A percentile compares a stretch with the other conserved stretches of the same genome.
phyloP scores from a whole-genome alignment of 768 basidiomycete species.

The Mycena venus region DNA sequence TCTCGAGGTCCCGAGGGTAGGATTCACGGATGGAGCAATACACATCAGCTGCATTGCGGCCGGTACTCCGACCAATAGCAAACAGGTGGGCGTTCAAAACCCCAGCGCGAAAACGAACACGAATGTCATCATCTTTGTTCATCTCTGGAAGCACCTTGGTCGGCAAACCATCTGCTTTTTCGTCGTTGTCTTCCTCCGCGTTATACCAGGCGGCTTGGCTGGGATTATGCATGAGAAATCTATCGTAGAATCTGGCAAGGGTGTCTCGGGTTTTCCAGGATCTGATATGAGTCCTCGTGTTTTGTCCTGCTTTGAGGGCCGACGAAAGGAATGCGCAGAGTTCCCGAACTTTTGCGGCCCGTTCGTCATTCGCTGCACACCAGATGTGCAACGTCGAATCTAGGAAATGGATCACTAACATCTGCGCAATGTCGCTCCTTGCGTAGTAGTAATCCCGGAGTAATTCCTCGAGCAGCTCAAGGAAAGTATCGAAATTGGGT shows the following conservation, averaged over 20 bases:
- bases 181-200: constrained; percentile 46
- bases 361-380: constrained; percentile 50
- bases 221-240: constrained; percentile 73
- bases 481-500: constrained; percentile 64
- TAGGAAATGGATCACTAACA: constrained; percentile 72
- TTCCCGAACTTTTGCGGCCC: constrained; percentile 58
- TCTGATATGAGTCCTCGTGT: constrained; percentile 51
- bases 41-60: constrained; percentile 46
- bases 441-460: constrained; percentile 68
- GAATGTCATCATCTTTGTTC: constrained; percentile 80
- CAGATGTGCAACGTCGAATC: constrained; percentile 75
- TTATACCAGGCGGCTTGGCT: constrained; percentile 62
- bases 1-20: constrained; percentile 59
- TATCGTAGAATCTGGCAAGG: constrained; percentile 74
- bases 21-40: constrained; percentile 63
- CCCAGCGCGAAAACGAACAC: constrained; percentile 86
- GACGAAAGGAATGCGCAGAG: constrained; percentile 70
- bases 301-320: constrained; percentile 44
- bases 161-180: constrained; percentile 50
- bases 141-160: constrained; percentile 64
- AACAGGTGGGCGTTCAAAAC: constrained; percentile 71
- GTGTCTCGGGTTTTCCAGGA: constrained; percentile 80
- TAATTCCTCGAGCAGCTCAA: constrained; percentile 67
- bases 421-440: constrained; percentile 64
- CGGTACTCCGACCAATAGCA: constrained; percentile 56